phyloP scores from a whole-genome alignment of 179 eudicot genomes.

The Nepenthes alata region DNA sequence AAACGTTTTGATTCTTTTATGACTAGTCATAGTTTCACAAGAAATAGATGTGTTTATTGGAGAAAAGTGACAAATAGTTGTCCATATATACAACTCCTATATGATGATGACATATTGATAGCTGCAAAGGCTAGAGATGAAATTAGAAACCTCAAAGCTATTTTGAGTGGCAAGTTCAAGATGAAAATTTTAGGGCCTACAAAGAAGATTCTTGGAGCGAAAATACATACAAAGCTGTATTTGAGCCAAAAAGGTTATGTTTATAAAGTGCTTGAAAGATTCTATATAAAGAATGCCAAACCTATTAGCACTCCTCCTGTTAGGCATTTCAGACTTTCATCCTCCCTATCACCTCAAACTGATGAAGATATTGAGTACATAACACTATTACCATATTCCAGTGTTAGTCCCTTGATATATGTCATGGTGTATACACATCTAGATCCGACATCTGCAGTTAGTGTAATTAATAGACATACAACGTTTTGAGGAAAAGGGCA shows the following conservation, averaged over 20 bases:
- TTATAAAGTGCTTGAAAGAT: background rate
- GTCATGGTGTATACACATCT: slow-evolving; percentile 9
- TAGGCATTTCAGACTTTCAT: background rate
- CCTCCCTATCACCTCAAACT: no score
- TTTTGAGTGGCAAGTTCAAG: background rate
- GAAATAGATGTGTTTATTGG: background rate
- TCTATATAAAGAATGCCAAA: background rate
- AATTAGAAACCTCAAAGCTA: background rate
- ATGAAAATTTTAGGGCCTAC: background rate
- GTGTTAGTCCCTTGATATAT: slow-evolving; percentile 4
- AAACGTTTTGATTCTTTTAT: background rate
- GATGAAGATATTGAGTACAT: background rate
- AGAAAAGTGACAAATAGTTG: background rate
- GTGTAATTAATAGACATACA: slow-evolving; percentile 7
- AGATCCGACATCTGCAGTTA: slow-evolving; percentile 1
- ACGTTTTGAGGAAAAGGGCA: slow-evolving; percentile 5
- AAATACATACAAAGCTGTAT: background rate
- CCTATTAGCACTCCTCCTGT: background rate
- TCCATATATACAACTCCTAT: background rate
- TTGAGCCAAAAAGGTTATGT: background rate
- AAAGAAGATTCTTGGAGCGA: background rate
- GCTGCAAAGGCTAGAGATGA: no score
- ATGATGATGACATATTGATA: slow-evolving; percentile 1
- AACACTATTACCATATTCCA: background rate
- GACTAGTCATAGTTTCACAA: background rate